phyloP scores from a whole-genome alignment of 441 rosid genomes.

The Eutrema salsugineum region DNA sequence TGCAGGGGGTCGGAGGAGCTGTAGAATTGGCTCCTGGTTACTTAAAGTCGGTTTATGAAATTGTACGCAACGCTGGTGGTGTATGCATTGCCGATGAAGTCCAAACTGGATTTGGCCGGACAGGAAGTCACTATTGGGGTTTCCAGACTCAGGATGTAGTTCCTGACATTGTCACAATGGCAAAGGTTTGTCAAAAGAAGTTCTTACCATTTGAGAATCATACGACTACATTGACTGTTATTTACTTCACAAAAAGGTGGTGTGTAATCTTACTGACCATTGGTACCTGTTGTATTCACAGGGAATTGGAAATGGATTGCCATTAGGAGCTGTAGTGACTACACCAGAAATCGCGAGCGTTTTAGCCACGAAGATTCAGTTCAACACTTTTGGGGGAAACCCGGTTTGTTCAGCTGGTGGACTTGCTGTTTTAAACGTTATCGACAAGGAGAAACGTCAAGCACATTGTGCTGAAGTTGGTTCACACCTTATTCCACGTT shows the following conservation, averaged over 20 bases:
- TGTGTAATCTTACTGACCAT: neutral
- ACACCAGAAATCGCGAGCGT: conserved; percentile 87
- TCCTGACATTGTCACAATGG: conserved; percentile 97
- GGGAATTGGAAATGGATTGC: conserved; percentile 96
- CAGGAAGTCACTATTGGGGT: conserved; percentile 94
- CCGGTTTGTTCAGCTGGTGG: conserved; percentile 97
- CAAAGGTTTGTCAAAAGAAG: conserved; percentile 54
- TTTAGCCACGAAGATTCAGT: conserved; percentile 72
- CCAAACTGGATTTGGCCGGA: conserved; percentile 90
- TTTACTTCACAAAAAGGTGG: neutral
- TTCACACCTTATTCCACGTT: conserved; percentile 62
- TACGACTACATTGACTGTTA: neutral
- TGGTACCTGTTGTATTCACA: neutral
- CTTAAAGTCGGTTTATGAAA: conserved; percentile 68
- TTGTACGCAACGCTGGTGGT: conserved; percentile 82
- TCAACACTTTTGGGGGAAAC: conserved; percentile 89
- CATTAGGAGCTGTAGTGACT: conserved; percentile 88
- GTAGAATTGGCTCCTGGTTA: conserved; percentile 96
- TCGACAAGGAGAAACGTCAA: conserved; percentile 84
- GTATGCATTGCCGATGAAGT: conserved; percentile 96
- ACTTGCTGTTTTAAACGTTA: conserved; percentile 74
- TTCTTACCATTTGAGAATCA: neutral
- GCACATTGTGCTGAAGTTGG: conserved; percentile 72
- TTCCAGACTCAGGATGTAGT: conserved; percentile 86
- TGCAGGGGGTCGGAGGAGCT: conserved; percentile 90